phyloP scores from a whole-genome alignment of 371 early-diverging fungal genomes.

The Rhizopus arrhizus region DNA sequence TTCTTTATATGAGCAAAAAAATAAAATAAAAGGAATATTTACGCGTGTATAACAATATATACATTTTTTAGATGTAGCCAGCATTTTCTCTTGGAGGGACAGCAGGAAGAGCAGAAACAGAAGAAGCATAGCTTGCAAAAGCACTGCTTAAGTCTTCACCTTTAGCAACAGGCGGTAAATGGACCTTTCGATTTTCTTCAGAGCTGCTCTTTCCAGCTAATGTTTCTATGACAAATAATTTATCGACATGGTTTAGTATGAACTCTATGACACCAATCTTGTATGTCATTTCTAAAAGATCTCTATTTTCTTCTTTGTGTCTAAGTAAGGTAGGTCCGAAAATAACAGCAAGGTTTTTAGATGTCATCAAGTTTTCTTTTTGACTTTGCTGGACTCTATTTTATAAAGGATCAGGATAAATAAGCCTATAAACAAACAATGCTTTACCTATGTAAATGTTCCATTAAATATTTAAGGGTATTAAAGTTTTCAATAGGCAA shows the following conservation, averaged over 20 bases:
- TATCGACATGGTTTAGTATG: slow-evolving; percentile 51
- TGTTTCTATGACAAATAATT: slow-evolving; percentile 34
- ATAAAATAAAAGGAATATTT: slow-evolving; percentile 1
- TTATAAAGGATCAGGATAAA: not conserved
- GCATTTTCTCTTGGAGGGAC: slow-evolving; percentile 47
- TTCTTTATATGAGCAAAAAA: not conserved
- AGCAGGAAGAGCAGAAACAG: slow-evolving; percentile 29
- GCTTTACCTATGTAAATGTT: slow-evolving; percentile 39
- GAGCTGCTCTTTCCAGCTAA: slow-evolving; percentile 9
- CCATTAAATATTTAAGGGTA: slow-evolving; percentile 46
- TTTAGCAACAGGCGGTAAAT: slow-evolving; percentile 25
- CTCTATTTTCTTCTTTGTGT: slow-evolving; percentile 62
- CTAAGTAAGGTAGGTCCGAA: slow-evolving; percentile 93
- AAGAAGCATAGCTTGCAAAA: slow-evolving; percentile 13
- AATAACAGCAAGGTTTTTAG: slow-evolving; percentile 88
- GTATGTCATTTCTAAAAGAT: slow-evolving; percentile 77
- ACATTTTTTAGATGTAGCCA: slow-evolving; percentile 35
- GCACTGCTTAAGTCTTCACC: slow-evolving; percentile 34
- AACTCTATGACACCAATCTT: slow-evolving; percentile 77
- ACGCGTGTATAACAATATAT: slow-evolving; percentile 1
- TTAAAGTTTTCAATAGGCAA: slow-evolving; percentile 48
- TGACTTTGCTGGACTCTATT: slow-evolving; percentile 56
- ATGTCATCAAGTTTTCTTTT: slow-evolving; percentile 81
- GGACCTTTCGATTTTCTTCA: slow-evolving; percentile 17
- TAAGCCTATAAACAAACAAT: too few species aligned